A percentile compares a stretch with the other conserved stretches of the same genome.
phyloP scores from a whole-genome alignment of 164 flowering plant genomes.

The Nymphaea colorata region DNA sequence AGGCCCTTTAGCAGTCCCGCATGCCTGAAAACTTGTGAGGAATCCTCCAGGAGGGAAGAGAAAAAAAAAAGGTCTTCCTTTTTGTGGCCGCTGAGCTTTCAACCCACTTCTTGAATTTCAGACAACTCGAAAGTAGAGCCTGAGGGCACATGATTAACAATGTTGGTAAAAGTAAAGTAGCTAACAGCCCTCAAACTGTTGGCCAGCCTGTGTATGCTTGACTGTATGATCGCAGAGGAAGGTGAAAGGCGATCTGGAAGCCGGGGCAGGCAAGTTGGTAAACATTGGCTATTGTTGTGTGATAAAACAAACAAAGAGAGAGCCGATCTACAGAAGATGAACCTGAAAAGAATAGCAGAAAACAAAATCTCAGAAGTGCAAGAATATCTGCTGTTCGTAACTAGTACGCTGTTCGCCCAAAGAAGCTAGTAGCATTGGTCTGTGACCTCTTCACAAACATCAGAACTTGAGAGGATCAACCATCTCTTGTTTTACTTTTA shows the following conservation, averaged over 20 bases:
- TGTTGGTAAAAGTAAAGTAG: constrained; percentile 14
- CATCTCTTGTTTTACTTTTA: too few species aligned
- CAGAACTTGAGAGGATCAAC: too few species aligned
- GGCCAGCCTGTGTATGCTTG: constrained; percentile 42
- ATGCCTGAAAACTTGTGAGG: not conserved
- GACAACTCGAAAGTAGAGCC: not conserved
- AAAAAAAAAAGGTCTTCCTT: not conserved
- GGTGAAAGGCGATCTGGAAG: constrained; percentile 61
- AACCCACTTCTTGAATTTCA: not conserved
- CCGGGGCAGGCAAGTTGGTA: constrained; percentile 68
- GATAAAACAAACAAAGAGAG: constrained; percentile 36
- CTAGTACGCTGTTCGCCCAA: too few species aligned
- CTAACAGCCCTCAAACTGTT: constrained; percentile 39
- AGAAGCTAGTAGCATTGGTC: too few species aligned
- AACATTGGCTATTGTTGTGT: constrained; percentile 31
- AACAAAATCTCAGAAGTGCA: not conserved
- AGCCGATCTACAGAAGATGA: constrained; percentile 72
- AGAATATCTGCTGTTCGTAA: not conserved
- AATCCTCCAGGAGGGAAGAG: not conserved
- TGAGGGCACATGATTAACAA: not conserved
- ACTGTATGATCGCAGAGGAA: constrained; percentile 32
- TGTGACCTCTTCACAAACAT: too few species aligned
- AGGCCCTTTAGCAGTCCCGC: not conserved
- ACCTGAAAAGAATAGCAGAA: constrained; percentile 33
- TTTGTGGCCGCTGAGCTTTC: not conserved